Evolutionary conservation across 371 early-diverging fungal genomes (phyloP).

Genomic region (Dichotomocladium elegans): DNA sequence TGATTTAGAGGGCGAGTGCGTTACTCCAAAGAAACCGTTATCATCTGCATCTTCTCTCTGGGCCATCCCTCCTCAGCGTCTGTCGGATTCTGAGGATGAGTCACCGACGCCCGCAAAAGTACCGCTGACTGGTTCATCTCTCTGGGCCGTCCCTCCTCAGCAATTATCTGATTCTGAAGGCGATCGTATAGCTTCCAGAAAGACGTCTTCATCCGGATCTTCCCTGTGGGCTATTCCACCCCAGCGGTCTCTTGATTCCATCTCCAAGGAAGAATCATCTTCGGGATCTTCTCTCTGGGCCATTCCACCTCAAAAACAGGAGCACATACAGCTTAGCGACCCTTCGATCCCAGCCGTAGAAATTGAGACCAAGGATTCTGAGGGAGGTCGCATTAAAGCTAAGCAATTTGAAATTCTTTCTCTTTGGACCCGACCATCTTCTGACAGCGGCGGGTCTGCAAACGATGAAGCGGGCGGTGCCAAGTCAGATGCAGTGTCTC

Average conservation of each 20-base stretch:
- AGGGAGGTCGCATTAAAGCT: no score
- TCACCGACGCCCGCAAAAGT: neutral
- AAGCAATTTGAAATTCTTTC: no score
- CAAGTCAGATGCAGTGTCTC: no score
- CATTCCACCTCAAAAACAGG: neutral
- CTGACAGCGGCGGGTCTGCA: no score
- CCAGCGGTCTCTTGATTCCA: neutral
- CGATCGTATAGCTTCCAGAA: neutral
- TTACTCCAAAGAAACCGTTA: neutral
- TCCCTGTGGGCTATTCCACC: constrained; percentile 5
- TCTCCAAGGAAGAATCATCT: neutral
- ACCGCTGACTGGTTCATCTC: neutral
- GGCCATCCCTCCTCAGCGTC: neutral
- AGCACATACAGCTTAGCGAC: no score
- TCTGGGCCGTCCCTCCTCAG: constrained; percentile 12
- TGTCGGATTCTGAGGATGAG: no score
- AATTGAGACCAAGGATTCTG: no score
- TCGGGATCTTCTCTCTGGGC: no score
- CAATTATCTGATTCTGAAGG: neutral
- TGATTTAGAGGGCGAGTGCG: neutral
- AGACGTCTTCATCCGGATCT: neutral
- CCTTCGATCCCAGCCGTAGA: no score
- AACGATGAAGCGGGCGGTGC: no score
- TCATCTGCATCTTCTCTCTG: neutral
- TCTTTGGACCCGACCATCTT: no score